A percentile compares a stretch with the other conserved stretches of the same genome.
These are phyloP conservation scores for Metrosideros polymorpha DNA, from an alignment of 441 rosid species.

Conservation along the genomic window DNA sequence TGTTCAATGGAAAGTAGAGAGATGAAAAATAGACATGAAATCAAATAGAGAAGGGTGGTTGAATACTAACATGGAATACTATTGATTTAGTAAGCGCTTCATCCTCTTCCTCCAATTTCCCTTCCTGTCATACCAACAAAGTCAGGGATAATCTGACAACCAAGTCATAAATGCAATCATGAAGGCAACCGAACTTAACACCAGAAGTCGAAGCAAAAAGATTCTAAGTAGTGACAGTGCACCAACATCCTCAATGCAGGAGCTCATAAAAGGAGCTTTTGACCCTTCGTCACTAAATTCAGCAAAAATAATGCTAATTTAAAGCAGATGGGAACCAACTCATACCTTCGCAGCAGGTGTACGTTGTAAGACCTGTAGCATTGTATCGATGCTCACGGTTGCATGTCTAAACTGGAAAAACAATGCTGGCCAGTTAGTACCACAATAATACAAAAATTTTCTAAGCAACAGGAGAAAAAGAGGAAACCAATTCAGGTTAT, in stretches of 20 bases:
- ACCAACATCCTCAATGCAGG: no score
- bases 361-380: conserved; percentile 69
- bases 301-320: not conserved
- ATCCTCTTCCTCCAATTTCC: conserved; percentile 82
- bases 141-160: conserved; percentile 26
- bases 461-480: not conserved
- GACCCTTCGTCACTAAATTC: no score
- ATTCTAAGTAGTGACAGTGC: not conserved
- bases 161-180: no score
- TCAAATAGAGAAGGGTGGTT: not conserved
- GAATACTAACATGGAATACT: conserved; percentile 49
- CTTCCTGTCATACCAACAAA: conserved; percentile 35
- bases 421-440: not conserved
- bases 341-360: conserved; percentile 49
- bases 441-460: not conserved
- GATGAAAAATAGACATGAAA: not conserved
- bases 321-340: not conserved
- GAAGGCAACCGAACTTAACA: no score
- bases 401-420: conserved; percentile 34
- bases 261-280: not conserved
- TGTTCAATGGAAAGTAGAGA: not conserved
- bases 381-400: conserved; percentile 69
- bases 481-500: no score
- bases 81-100: conserved; percentile 63
- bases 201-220: no score